phyloP scores from a whole-genome alignment of 192 early-diverging fungal genomes.

The Coemansia sp. region DNA sequence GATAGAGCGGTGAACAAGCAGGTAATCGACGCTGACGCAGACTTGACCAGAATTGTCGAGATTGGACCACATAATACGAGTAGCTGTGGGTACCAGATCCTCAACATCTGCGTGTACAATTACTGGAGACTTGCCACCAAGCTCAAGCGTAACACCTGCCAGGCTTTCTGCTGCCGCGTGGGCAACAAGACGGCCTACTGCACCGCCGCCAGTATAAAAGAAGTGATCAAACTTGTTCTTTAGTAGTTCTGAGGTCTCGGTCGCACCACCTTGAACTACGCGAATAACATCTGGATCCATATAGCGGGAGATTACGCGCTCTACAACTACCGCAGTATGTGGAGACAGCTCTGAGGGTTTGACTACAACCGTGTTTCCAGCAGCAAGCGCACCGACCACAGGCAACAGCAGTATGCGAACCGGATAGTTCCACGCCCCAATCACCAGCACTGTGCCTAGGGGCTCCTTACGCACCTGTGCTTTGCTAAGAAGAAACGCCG shows the following conservation, averaged over 20 bases:
- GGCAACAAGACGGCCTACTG: conserved; percentile 81
- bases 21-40: conserved; percentile 85
- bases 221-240: conserved; percentile 82
- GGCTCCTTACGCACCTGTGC: conserved; percentile 69
- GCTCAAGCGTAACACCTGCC: conserved; percentile 86
- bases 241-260: conserved; percentile 75
- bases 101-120: conserved; percentile 64
- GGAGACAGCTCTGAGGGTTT: conserved; percentile 83
- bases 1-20: conserved; percentile 64
- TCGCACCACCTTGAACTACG: conserved; percentile 74
- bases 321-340: conserved; percentile 63
- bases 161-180: conserved; percentile 80
- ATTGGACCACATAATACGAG: conserved; percentile 80
- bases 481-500: conserved; percentile 52
- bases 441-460: conserved; percentile 70
- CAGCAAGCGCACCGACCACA: conserved; percentile 81
- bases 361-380: conserved; percentile 79
- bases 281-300: conserved; percentile 64
- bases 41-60: conserved; percentile 86
- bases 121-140: conserved; percentile 86
- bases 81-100: conserved; percentile 64
- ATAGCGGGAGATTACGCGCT: conserved; percentile 68
- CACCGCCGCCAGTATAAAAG: conserved; percentile 86
- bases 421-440: conserved; percentile 71
- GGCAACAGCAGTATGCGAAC: conserved; percentile 70